A percentile compares a stretch with the other conserved stretches of the same genome.
Conservation (phyloP, 257 asterid species). For the Hygrophila difformis region DNA sequence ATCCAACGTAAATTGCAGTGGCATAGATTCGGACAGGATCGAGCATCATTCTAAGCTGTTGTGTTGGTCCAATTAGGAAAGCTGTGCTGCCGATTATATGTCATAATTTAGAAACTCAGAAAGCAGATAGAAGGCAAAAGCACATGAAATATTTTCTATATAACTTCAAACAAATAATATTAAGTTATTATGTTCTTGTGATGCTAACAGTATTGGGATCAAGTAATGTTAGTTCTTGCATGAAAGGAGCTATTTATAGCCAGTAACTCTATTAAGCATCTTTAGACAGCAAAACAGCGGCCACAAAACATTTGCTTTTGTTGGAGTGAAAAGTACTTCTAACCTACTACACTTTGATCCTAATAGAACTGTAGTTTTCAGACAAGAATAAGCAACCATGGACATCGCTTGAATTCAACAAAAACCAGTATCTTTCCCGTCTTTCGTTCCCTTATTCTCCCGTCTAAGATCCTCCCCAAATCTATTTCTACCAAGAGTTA, state of each 20-base stretch:
- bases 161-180: no score
- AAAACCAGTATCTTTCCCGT: background rate
- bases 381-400: background rate
- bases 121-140: slow-evolving; percentile 13
- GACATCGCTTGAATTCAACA: background rate
- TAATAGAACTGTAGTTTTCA: no score
- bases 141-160: background rate
- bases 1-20: slow-evolving; percentile 58
- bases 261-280: background rate
- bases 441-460: no score
- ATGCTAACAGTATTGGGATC: background rate
- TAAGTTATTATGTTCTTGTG: no score
- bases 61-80: slow-evolving; percentile 70
- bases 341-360: no score
- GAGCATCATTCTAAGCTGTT: slow-evolving; percentile 80
- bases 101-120: slow-evolving; percentile 29
- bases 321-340: no score
- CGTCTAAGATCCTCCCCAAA: no score
- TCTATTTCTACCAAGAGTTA: background rate
- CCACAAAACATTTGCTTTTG: background rate
- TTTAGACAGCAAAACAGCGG: background rate
- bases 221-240: background rate
- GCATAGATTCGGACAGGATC: slow-evolving; percentile 80
- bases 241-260: background rate
- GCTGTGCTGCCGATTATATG: slow-evolving; percentile 78